Evolutionary conservation across 495 filamentous ascomycete genomes (phyloP).

Genomic region (Penicillium angulare): DNA sequence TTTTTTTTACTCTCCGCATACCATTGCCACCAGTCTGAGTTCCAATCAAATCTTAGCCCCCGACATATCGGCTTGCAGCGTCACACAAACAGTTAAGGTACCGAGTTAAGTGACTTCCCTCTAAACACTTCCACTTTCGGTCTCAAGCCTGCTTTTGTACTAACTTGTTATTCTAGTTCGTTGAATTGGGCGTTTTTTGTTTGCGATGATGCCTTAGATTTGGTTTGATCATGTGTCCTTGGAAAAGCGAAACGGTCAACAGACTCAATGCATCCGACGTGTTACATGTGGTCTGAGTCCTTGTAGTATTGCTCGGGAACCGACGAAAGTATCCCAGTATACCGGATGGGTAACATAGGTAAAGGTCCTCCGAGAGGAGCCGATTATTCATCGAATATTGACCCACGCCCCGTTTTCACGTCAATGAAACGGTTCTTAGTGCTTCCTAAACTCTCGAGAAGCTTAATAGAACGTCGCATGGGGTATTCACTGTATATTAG

Average conservation of each 20-base stretch:
- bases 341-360: not conserved
- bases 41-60: conserved; percentile 10
- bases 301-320: not conserved
- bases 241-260: conserved; percentile 8
- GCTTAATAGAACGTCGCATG: too few species aligned
- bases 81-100: conserved; percentile 28
- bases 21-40: conserved; percentile 9
- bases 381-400: too few species aligned
- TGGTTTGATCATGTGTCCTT: conserved; percentile 8
- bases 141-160: not conserved
- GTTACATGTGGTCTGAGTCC: conserved; percentile 7
- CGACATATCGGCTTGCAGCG: conserved; percentile 10
- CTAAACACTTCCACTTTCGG: not conserved
- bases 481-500: not conserved
- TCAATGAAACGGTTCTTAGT: too few species aligned
- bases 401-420: too few species aligned
- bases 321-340: not conserved
- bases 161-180: not conserved
- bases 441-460: too few species aligned
- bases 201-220: not conserved
- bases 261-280: conserved; percentile 6
- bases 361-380: not conserved
- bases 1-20: not conserved
- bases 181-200: not conserved
- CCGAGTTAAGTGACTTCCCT: conserved; percentile 10